Evolutionary conservation across 208 protist species (phyloP).

Genomic region (Acanthamoeba healyi): DNA sequence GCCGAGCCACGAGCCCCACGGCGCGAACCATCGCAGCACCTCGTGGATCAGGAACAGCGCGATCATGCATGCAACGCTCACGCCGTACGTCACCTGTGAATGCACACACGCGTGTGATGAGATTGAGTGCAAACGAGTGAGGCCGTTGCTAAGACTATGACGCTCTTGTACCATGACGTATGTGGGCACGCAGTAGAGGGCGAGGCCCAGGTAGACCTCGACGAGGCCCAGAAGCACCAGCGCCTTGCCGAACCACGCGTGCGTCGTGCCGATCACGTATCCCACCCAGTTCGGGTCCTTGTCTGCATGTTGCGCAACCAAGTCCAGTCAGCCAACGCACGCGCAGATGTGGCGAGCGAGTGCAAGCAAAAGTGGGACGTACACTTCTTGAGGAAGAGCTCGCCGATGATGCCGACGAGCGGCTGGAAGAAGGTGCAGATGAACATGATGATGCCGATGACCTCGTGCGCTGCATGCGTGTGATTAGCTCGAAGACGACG

Average conservation of each 20-base stretch:
- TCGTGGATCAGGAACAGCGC: conserved; percentile 40
- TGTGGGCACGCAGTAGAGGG: conserved; percentile 57
- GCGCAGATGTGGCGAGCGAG: neutral
- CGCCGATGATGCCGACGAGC: conserved; percentile 22
- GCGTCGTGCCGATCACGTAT: neutral
- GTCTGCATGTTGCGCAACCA: neutral
- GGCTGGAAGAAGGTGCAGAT: conserved; percentile 55
- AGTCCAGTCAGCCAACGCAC: neutral
- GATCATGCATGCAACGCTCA: conserved; percentile 48
- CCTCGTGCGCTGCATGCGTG: conserved; percentile 20
- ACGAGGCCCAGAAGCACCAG: conserved; percentile 24
- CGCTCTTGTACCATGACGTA: conserved; percentile 68
- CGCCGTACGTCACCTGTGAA: conserved; percentile 50
- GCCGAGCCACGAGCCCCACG: conserved; percentile 50
- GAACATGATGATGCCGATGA: conserved; percentile 59
- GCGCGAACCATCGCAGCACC: conserved; percentile 42
- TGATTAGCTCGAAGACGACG: too few relatives aligned
- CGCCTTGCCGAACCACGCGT: conserved; percentile 11
- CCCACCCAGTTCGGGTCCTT: conserved; percentile 25
- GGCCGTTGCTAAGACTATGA: too few relatives aligned
- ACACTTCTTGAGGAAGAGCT: conserved; percentile 71
- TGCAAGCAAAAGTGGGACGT: neutral
- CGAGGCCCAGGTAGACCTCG: conserved; percentile 55
- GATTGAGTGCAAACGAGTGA: too few relatives aligned
- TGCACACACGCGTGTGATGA: too few relatives aligned